These are phyloP conservation scores for Ustilago shanxiensis DNA, from an alignment of 1,284 basidiomycete species.

Conservation along the genomic window DNA sequence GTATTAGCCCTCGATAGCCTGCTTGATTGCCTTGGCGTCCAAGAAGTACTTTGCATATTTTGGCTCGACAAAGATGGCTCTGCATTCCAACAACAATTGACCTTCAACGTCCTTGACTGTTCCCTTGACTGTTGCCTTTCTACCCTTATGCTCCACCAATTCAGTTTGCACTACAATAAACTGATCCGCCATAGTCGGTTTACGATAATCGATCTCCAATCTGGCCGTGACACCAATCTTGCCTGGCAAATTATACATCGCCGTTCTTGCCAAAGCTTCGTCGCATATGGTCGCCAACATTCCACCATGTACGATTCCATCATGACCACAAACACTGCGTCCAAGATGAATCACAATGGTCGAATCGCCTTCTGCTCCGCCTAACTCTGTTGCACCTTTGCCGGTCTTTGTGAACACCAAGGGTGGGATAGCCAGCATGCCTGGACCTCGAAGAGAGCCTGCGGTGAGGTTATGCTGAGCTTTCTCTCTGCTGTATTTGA, in stretches of 20 bases:
- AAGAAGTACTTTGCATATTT: slow-evolving; percentile 80
- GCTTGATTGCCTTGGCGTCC: slow-evolving; percentile 75
- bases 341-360: slow-evolving; percentile 82
- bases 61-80: slow-evolving; percentile 84
- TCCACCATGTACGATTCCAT: slow-evolving; percentile 94
- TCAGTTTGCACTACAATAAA: slow-evolving; percentile 78
- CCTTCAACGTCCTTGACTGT: slow-evolving; percentile 83
- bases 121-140: slow-evolving; percentile 81
- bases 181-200: slow-evolving; percentile 69
- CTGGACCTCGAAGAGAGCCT: slow-evolving; percentile 84
- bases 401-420: slow-evolving; percentile 65
- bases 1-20: slow-evolving; percentile 70
- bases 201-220: slow-evolving; percentile 69
- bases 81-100: slow-evolving; percentile 83
- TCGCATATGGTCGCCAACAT: slow-evolving; percentile 89
- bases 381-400: slow-evolving; percentile 51
- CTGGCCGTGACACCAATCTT: slow-evolving; percentile 91
- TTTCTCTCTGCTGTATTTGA: slow-evolving; percentile 77
- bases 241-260: slow-evolving; percentile 76
- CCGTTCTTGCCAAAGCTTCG: slow-evolving; percentile 85
- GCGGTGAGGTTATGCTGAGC: slow-evolving; percentile 84
- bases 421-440: slow-evolving; percentile 62
- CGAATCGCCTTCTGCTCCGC: slow-evolving; percentile 64
- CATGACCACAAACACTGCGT: slow-evolving; percentile 85
- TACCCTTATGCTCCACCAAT: slow-evolving; percentile 78